phyloP scores from a whole-genome alignment of 805 yeast species.

The Metschnikowia kunwiensis region DNA sequence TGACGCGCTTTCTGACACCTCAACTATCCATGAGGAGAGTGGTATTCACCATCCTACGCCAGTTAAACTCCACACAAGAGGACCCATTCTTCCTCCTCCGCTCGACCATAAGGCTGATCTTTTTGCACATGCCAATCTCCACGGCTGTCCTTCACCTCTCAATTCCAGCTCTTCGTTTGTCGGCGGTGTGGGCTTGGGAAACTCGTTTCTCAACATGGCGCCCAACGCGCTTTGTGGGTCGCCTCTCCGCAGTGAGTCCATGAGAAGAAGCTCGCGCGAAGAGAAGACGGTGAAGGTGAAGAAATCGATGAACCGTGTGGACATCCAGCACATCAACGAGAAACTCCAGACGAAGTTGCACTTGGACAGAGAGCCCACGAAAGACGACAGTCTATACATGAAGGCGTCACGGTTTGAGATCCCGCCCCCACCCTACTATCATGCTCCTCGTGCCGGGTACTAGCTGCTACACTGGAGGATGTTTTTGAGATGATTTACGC shows the following conservation, averaged over 20 bases:
- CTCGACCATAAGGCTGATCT: slow-evolving; percentile 6
- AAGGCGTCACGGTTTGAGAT: slow-evolving; percentile 7
- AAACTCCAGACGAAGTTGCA: slow-evolving; percentile 18
- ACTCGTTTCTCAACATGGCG: slow-evolving; percentile 32
- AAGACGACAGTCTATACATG: slow-evolving; percentile 2
- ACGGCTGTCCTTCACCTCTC: slow-evolving; percentile 16
- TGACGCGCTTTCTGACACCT: slow-evolving; percentile 11
- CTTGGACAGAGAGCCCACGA: slow-evolving; percentile 1
- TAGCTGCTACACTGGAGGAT: too few species aligned
- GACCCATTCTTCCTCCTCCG: slow-evolving; percentile 11
- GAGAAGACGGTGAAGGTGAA: slow-evolving; percentile 15
- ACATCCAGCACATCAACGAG: slow-evolving; percentile 27
- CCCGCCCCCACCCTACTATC: slow-evolving; percentile 22
- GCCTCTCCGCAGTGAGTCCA: slow-evolving; percentile 24
- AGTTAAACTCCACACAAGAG: slow-evolving; percentile 9
- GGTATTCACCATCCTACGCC: slow-evolving; percentile 17
- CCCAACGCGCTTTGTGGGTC: slow-evolving; percentile 25
- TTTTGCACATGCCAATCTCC: slow-evolving; percentile 2
- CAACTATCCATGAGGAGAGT: slow-evolving; percentile 6
- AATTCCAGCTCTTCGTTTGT: slow-evolving; percentile 22
- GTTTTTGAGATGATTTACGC: too few species aligned
- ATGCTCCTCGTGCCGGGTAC: slow-evolving; percentile 15
- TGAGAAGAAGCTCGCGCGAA: slow-evolving; percentile 2
- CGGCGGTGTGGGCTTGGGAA: slow-evolving; percentile 41
- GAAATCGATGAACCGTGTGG: slow-evolving; percentile 32